Evolutionary conservation across 371 early-diverging fungal species (phyloP).

Genomic region (Mortierella sp.): DNA sequence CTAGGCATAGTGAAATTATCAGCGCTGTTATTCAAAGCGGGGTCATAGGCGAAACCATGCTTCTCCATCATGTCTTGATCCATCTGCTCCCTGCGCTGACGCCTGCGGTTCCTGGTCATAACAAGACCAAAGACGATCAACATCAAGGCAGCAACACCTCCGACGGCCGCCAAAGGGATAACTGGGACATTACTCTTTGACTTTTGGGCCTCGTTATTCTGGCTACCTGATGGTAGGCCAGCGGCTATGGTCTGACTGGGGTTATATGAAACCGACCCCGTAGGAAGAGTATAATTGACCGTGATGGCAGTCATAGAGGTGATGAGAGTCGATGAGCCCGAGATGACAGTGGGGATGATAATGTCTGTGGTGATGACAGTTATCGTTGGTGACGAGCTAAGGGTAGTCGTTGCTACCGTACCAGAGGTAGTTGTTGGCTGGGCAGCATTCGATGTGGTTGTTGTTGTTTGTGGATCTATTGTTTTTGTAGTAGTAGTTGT

Average conservation of each 20-base stretch:
- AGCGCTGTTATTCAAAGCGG: slow-evolving; percentile 7
- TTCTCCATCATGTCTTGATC: slow-evolving; percentile 6
- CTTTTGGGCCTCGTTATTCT: slow-evolving; percentile 1
- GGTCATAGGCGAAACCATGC: slow-evolving; percentile 5
- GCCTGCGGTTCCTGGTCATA: slow-evolving; percentile 35
- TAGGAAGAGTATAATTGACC: not conserved
- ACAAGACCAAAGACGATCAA: slow-evolving; percentile 56
- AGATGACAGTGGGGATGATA: not conserved
- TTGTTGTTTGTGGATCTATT: not conserved
- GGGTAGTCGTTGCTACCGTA: not conserved
- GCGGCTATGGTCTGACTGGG: slow-evolving; percentile 20
- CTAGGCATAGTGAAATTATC: slow-evolving; percentile 21
- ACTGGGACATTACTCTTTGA: slow-evolving; percentile 28
- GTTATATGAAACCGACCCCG: not conserved
- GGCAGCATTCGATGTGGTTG: not conserved
- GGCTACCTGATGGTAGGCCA: slow-evolving; percentile 25
- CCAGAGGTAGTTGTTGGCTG: not conserved
- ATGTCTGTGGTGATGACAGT: slow-evolving; percentile 29
- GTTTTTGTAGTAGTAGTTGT: not conserved
- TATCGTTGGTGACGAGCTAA: not conserved
- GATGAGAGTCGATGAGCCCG: not conserved
- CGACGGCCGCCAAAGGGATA: slow-evolving; percentile 39
- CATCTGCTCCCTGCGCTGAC: slow-evolving; percentile 25
- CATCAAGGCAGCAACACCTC: slow-evolving; percentile 42
- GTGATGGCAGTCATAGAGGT: not conserved